phyloP scores from a whole-genome alignment of 257 asterid genomes.

The Solanum chmielewskii region DNA sequence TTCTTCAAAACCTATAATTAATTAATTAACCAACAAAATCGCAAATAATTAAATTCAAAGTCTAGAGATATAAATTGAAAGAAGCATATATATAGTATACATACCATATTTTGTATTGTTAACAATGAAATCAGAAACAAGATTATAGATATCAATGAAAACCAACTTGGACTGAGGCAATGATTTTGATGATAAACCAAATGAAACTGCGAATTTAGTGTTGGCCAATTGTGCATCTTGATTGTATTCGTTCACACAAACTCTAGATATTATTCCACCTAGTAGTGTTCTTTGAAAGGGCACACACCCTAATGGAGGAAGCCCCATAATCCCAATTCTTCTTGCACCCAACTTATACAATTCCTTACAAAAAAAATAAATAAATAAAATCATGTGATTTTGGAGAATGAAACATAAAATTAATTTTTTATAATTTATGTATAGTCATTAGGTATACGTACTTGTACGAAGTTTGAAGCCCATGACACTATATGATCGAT shows the following conservation, averaged over 20 bases:
- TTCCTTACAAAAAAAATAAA: neutral
- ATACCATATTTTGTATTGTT: constrained; percentile 22
- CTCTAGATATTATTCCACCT: constrained; percentile 21
- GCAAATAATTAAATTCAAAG: neutral
- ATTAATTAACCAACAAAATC: neutral
- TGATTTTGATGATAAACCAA: constrained; percentile 2
- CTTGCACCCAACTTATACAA: constrained; percentile 28
- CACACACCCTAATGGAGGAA: constrained; percentile 43
- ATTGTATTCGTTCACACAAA: constrained; percentile 17
- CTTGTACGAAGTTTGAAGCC: constrained; percentile 50
- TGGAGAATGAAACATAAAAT: neutral
- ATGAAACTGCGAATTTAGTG: constrained; percentile 11
- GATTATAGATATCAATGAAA: constrained; percentile 13
- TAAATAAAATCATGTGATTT: neutral
- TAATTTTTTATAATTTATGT: too few species aligned
- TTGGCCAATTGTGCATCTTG: constrained; percentile 26
- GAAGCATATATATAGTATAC: neutral
- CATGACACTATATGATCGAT: constrained; percentile 37
- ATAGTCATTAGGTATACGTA: neutral
- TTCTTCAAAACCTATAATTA: constrained; percentile 22
- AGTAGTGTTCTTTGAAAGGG: constrained; percentile 35
- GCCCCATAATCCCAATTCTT: constrained; percentile 21
- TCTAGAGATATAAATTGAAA: neutral
- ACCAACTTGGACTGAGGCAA: constrained; percentile 8
- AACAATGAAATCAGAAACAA: constrained; percentile 16